These are phyloP conservation scores for Fraxinus sp. DNA, from an alignment of 305 asterid genomes.

Conservation along the genomic window DNA sequence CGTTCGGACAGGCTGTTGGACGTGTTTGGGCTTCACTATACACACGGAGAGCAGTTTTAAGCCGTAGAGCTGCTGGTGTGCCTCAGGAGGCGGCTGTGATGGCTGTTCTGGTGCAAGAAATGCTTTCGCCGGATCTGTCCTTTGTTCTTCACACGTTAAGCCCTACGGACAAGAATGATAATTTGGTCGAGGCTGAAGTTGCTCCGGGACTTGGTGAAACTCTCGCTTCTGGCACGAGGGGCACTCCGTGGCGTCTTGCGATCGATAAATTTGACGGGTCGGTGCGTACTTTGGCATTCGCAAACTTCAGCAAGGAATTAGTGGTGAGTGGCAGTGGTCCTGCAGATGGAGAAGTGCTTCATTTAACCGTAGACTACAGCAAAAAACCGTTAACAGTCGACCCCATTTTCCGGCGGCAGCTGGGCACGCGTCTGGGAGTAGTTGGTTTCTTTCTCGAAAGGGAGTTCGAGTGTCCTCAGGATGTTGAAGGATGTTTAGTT, in stretches of 20 bases:
- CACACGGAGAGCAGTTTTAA: conserved; percentile 87
- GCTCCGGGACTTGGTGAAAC: conserved; percentile 97
- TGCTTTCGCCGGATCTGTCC: conserved; percentile 91
- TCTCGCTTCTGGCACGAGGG: conserved; percentile 86
- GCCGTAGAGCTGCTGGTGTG: conserved; percentile 75
- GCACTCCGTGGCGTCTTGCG: conserved; percentile 89
- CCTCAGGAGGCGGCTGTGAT: conserved; percentile 60
- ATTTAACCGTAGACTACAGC: conserved; percentile 75
- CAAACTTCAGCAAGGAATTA: conserved; percentile 90
- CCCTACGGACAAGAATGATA: conserved; percentile 62
- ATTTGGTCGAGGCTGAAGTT: conserved; percentile 70
- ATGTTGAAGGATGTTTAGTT: conserved; percentile 91
- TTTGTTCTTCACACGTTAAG: conserved; percentile 89
- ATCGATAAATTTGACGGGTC: conserved; percentile 63
- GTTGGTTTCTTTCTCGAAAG: conserved; percentile 81
- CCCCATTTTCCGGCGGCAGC: conserved; percentile 55
- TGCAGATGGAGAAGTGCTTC: conserved; percentile 69
- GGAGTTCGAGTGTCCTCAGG: conserved; percentile 79
- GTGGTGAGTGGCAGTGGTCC: conserved; percentile 52
- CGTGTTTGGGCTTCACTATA: conserved; percentile 92
- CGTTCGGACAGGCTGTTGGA: conserved; percentile 61
- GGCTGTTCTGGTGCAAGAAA: conserved; percentile 92
- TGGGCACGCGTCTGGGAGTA: conserved; percentile 76
- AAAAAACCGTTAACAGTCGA: conserved; percentile 63
- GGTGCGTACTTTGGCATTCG: conserved; percentile 73